Conservation (phyloP, 2,329 filamentous ascomycete species). For the Calycina herbarum region DNA sequence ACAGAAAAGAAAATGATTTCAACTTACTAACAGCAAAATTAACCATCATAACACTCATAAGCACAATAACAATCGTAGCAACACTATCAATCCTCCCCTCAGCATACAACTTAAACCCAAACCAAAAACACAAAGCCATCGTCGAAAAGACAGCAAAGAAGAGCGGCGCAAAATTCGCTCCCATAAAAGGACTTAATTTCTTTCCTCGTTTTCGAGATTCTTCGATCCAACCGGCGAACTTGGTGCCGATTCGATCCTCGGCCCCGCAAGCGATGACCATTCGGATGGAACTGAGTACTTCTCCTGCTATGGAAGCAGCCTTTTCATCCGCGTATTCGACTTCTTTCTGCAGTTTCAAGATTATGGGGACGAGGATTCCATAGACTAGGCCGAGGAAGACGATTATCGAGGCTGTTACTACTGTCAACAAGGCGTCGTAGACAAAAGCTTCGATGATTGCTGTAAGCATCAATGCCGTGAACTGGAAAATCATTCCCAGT, state of each 20-base stretch:
- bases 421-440: constrained; percentile 58
- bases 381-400: constrained; percentile 55
- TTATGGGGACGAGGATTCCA: constrained; percentile 52
- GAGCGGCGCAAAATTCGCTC: constrained; percentile 53
- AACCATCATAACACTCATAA: constrained; percentile 58
- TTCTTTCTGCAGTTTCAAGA: constrained; percentile 51
- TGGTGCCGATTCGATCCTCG: constrained; percentile 52
- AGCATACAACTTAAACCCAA: constrained; percentile 52
- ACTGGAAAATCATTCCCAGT: constrained; percentile 59
- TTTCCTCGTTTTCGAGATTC: constrained; percentile 52
- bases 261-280: constrained; percentile 66
- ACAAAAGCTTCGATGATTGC: constrained; percentile 56
- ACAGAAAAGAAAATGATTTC: not conserved
- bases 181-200: constrained; percentile 51
- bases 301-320: constrained; percentile 60
- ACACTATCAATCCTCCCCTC: constrained; percentile 50
- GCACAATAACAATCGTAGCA: constrained; percentile 46
- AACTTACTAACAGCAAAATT: constrained; percentile 52
- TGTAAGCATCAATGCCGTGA: constrained; percentile 50
- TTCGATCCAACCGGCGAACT: constrained; percentile 56
- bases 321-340: constrained; percentile 53
- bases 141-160: constrained; percentile 40
- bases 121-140: constrained; percentile 64
- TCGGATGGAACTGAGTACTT: constrained; percentile 58
- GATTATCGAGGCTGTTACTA: constrained; percentile 58